phyloP scores from a whole-genome alignment of 176 grass and related monocot species.

The Oryza nivara region DNA sequence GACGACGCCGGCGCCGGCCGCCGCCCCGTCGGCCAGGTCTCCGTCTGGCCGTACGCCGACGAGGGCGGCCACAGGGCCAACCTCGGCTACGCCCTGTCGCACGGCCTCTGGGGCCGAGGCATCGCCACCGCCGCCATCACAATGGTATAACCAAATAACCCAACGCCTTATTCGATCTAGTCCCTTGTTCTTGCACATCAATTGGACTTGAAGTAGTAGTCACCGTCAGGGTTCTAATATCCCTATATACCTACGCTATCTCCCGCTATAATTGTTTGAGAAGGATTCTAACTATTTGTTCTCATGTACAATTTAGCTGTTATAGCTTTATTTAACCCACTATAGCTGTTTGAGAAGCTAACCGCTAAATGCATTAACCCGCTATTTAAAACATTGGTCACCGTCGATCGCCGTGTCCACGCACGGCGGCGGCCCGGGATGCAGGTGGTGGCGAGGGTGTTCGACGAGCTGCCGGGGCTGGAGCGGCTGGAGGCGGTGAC shows the following conservation, averaged over 20 bases:
- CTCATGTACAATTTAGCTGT: too few species aligned
- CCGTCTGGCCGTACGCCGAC: conserved; percentile 52
- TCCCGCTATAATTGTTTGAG: too few species aligned
- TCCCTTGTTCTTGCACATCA: neutral
- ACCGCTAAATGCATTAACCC: too few species aligned
- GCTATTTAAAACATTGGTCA: neutral
- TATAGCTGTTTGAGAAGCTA: too few species aligned
- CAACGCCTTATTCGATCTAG: too few species aligned
- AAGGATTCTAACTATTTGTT: too few species aligned
- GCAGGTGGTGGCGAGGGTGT: conserved; percentile 49
- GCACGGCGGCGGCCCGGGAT: neutral
- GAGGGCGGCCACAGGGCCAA: conserved; percentile 42
- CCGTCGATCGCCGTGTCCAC: neutral
- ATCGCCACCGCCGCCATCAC: conserved; percentile 22
- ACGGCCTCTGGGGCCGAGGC: conserved; percentile 50
- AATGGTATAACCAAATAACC: too few species aligned
- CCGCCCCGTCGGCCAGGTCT: conserved; percentile 53
- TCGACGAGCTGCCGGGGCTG: conserved; percentile 53
- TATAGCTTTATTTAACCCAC: too few species aligned
- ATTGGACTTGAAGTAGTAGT: neutral
- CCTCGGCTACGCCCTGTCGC: conserved; percentile 56
- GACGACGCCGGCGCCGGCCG: neutral
- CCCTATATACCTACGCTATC: too few species aligned
- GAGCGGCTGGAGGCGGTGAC: conserved; percentile 60
- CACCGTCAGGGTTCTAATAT: too few species aligned